Conservation (phyloP, 768 basidiomycete genomes). For the Leccinum aurantiacum region DNA sequence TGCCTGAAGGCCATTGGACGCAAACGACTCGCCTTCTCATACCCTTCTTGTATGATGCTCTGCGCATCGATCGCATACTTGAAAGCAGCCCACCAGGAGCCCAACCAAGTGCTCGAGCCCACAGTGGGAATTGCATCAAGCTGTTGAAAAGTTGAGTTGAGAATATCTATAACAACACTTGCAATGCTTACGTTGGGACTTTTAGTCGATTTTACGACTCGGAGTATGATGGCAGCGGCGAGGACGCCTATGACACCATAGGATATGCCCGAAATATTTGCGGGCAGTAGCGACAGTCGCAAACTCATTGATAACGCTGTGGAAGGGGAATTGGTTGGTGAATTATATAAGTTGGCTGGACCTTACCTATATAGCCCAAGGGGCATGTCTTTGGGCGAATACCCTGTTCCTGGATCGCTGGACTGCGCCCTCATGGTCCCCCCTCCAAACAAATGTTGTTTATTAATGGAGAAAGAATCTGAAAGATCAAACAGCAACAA, state of each 20-base stretch:
- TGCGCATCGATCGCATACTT: not conserved
- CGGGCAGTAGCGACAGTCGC: not conserved
- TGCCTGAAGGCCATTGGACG: not conserved
- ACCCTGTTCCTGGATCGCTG: not conserved
- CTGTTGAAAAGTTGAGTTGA: not conserved
- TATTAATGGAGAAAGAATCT: not conserved
- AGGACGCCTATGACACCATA: not conserved
- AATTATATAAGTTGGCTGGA: not conserved
- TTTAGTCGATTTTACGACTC: not conserved
- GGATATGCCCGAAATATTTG: not conserved
- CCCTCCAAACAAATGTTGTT: not conserved
- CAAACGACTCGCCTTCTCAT: constrained; percentile 25
- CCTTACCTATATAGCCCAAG: not conserved
- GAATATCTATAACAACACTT: not conserved
- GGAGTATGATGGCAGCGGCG: not conserved
- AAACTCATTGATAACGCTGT: not conserved
- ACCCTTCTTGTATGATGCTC: constrained; percentile 31
- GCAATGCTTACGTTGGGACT: not conserved
- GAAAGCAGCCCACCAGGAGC: not conserved
- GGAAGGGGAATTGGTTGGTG: not conserved
- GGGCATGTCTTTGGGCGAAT: not conserved
- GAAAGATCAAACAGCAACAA: not conserved
- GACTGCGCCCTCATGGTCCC: not conserved
- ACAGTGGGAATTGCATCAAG: not conserved
- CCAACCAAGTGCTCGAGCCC: not conserved